Evolutionary conservation across 1,284 basidiomycete species (phyloP), one percentile per base, ranked within the genome.

Genomic region (Cryptococcus maquisensis): DNA sequence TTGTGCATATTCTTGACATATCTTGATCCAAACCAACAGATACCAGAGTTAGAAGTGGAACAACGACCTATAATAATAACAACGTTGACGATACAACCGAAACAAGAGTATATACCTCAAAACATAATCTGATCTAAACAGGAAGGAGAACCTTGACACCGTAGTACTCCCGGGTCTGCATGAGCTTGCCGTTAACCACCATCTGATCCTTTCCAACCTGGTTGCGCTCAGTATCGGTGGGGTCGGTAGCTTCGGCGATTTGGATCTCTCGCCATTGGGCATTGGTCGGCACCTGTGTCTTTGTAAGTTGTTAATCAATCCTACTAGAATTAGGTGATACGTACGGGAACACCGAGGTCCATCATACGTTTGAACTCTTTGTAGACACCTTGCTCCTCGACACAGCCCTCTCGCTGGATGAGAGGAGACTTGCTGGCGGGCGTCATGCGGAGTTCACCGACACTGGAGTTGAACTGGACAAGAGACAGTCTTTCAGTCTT

Each of bases 401-500:
- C 54, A 50, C 63, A 69, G n/a, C 69, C 69, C 44, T 69, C 69
- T 23, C 69, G 57, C 52, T 69, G 61, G 47, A 71, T 69, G 15
- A 71, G 55, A 13, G 69, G 69, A 3, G 69, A 71, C 3, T 21
- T 54, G 51, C 28, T 49, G 16, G 63, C 66, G 10, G 68, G 69
- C 4, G 63, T 65, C 70, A 72, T 69, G 13, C 65, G 54, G 13
- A 72, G 43, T 45, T 78, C 65, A 16, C 75, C 75, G 43, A 75
- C 72, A 62, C 70, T 71, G 4, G 73, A 66, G 24, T 76, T 72
- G 67, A 78, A 78, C 56, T 71, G 76, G 24, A 78, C 77, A 10
- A 77, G 56, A 35, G 74, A 75, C 3, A 78, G 62, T 9, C 77
- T 62, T 56, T 78, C 77, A 48, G 76, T 78, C 55, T 73, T 75